A percentile compares a stretch with the other conserved stretches of the same genome.
phyloP scores from a whole-genome alignment of 805 yeast species.

The Metschnikowia borealis region DNA sequence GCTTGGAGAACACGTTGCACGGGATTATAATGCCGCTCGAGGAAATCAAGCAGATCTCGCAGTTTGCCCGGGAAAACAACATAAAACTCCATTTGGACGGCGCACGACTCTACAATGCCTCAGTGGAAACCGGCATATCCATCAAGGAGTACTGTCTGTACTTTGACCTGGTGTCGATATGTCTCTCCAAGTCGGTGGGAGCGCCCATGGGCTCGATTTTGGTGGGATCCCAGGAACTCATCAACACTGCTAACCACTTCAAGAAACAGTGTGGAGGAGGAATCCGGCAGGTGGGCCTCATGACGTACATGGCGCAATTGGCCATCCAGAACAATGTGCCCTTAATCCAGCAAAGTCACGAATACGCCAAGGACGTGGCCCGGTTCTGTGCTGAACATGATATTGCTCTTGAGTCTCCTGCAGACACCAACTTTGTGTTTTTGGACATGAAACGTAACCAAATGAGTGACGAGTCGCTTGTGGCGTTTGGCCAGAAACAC shows the following conservation, averaged over 20 bases:
- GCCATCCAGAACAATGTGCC: conserved; percentile 74
- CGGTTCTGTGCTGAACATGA: conserved; percentile 50
- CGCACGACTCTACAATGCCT: conserved; percentile 94
- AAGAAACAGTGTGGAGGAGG: conserved; percentile 94
- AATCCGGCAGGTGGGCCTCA: conserved; percentile 80
- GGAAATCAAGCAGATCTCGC: conserved; percentile 67
- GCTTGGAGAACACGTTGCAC: conserved; percentile 84
- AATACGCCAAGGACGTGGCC: conserved; percentile 50
- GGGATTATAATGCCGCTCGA: conserved; percentile 79
- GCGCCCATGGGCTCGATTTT: conserved; percentile 91
- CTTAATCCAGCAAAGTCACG: conserved; percentile 48
- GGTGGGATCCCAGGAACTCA: conserved; percentile 60
- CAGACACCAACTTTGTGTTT: conserved; percentile 80
- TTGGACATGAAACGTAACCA: conserved; percentile 52
- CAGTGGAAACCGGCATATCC: conserved; percentile 65
- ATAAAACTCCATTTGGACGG: conserved; percentile 83
- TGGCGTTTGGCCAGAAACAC: conserved; percentile 52
- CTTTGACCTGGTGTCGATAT: conserved; percentile 86
- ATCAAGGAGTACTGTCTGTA: conserved; percentile 65
- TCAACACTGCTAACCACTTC: conserved; percentile 74
- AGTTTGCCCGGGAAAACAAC: conserved; percentile 59
- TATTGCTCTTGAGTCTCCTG: conserved; percentile 65
- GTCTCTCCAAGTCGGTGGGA: conserved; percentile 85
- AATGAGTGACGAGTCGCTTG: conserved; percentile 55
- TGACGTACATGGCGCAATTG: conserved; percentile 73